These are phyloP conservation scores for Tylopilus felleus DNA, from an alignment of 768 basidiomycete genomes.

Conservation along the genomic window DNA sequence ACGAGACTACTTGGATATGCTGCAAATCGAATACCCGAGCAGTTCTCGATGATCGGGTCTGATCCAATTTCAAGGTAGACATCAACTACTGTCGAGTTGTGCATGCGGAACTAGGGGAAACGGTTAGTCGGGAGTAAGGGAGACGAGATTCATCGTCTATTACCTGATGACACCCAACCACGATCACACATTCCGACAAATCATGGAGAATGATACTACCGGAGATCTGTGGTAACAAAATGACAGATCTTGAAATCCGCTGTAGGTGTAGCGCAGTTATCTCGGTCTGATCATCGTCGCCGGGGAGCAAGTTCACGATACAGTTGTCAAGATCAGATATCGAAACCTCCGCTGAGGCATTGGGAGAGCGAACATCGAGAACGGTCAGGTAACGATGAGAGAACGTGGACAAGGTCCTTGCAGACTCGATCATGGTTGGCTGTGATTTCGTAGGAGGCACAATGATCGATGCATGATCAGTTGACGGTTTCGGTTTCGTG, in stretches of 20 bases:
- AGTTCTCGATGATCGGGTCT: slow-evolving; percentile 81
- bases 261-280: slow-evolving; percentile 36
- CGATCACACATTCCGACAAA: slow-evolving; percentile 58
- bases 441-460: not conserved
- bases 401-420: slow-evolving; percentile 41
- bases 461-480: slow-evolving; percentile 1
- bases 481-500: slow-evolving; percentile 18
- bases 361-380: slow-evolving; percentile 33
- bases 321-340: slow-evolving; percentile 67
- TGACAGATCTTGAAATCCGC: slow-evolving; percentile 54
- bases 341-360: slow-evolving; percentile 45
- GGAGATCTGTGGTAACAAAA: slow-evolving; percentile 60
- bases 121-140: not conserved
- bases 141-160: not conserved
- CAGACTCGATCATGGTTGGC: slow-evolving; percentile 25
- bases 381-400: slow-evolving; percentile 45
- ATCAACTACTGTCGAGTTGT: slow-evolving; percentile 60
- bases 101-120: slow-evolving; percentile 76
- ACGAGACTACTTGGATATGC: slow-evolving; percentile 47
- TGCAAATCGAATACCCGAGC: slow-evolving; percentile 57
- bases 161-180: slow-evolving; percentile 81
- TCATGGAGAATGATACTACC: slow-evolving; percentile 76
- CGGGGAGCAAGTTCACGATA: slow-evolving; percentile 61
- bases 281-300: slow-evolving; percentile 1
- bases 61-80: slow-evolving; percentile 67